Conservation (phyloP, 2,329 filamentous ascomycete species). For the Arthroderma uncinatum region DNA sequence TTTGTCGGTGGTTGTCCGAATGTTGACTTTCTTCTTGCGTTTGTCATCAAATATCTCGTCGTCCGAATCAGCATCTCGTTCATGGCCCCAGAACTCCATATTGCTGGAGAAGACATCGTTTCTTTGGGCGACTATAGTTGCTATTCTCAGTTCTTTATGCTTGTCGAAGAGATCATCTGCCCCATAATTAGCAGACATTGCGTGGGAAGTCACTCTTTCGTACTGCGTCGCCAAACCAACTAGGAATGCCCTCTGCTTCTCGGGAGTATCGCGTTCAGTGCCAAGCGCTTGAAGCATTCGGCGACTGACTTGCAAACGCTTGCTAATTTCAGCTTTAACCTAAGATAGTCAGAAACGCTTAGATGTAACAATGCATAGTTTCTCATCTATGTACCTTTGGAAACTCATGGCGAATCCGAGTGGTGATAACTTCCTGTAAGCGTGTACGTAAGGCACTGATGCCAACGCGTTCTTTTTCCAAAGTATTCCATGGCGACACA, state of each 20-base stretch:
- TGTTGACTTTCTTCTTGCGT: background rate
- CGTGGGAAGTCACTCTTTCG: background rate
- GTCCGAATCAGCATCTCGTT: slow-evolving; percentile 13
- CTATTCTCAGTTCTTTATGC: slow-evolving; percentile 23
- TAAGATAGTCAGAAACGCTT: slow-evolving; percentile 11
- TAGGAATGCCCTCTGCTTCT: slow-evolving; percentile 29
- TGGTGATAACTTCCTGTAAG: slow-evolving; percentile 34
- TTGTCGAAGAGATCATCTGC: slow-evolving; percentile 26
- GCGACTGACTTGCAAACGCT: slow-evolving; percentile 22
- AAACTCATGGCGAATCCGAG: slow-evolving; percentile 36
- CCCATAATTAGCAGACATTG: slow-evolving; percentile 25
- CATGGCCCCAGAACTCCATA: slow-evolving; percentile 16
- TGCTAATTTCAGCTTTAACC: slow-evolving; percentile 29
- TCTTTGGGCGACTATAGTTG: slow-evolving; percentile 24
- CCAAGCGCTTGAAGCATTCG: slow-evolving; percentile 26
- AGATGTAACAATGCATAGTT: background rate
- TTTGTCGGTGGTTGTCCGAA: background rate
- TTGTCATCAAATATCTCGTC: background rate
- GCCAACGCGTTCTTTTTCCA: slow-evolving; percentile 30
- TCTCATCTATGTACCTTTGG: slow-evolving; percentile 15
- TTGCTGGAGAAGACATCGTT: slow-evolving; percentile 19
- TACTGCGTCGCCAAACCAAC: slow-evolving; percentile 23
- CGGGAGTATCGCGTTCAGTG: slow-evolving; percentile 23
- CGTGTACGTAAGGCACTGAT: slow-evolving; percentile 31
- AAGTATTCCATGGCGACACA: slow-evolving; percentile 26